Evolutionary conservation across 1,139 yeast genomes (phyloP), one percentile per base, ranked within the genome.

Genomic region (Yamadazyma membranifaciens): DNA sequence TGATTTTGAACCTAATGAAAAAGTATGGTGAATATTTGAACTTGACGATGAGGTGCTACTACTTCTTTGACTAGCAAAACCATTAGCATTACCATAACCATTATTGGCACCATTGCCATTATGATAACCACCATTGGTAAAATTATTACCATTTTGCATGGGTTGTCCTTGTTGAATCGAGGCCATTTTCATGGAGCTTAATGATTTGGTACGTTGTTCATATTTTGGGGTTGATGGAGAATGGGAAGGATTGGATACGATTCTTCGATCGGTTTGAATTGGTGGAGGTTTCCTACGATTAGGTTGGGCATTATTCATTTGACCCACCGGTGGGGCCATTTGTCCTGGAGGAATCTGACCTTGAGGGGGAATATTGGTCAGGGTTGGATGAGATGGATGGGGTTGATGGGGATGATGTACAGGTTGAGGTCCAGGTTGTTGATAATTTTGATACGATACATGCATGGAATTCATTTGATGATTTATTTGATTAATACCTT

Each of bases 1-100:
- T 2, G 75, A 68, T 42, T 68, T 70, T 5, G 75, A 67, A 10
- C 69, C 56, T 26, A 70, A 55, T 16, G 75, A 67, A 39, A 68
- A 70, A 1, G 69, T 57, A 45, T 68, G 74, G 41, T 57, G 62
- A 22, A 59, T 47, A 14, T 33, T 37, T 16, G 42, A 38, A n/a
- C 45, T 41, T 12, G 45, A 39, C 31, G 39, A 37, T 22, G 34
- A 29, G 4, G 48, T 39, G 9, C 61, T 45, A 0, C 64, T 56
- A 4, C 60, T 55, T 22, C 55, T 48, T 12, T 39, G 42, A 14
- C 41, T 33, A 33, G 36, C 29, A 27, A 28, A 33, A 2, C 29
- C 36, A 27, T 39, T 34, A 16, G 28, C 37, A 34, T 40, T 4
- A 47, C 34, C 35, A 25, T 39, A 36, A 17, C 32, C 37, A 34